These are phyloP conservation scores for Fusarium papillatum DNA, from an alignment of 2,329 filamentous ascomycete species.

Conservation along the genomic window DNA sequence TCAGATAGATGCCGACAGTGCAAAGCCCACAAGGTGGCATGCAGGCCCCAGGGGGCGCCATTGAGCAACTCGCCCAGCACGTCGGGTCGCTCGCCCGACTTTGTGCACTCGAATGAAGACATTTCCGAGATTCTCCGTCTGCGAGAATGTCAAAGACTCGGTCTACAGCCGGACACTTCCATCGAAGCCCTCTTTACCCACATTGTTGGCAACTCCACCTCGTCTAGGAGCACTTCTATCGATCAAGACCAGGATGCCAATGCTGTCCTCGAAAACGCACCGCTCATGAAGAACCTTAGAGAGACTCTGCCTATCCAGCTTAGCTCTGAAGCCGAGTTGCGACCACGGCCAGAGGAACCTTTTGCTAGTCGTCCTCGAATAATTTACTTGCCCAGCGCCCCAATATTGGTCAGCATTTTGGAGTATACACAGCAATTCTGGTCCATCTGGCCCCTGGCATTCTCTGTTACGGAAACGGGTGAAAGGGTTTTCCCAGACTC, in stretches of 20 bases:
- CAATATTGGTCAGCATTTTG: conserved; percentile 14
- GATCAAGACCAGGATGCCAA: background rate
- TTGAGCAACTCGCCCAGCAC: background rate
- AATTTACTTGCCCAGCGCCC: background rate
- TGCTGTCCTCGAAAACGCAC: background rate
- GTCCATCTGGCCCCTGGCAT: conserved; percentile 21
- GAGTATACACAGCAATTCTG: conserved; percentile 38
- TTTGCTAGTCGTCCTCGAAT: background rate
- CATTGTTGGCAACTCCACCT: background rate
- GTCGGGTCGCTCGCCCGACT: background rate
- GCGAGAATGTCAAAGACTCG: background rate
- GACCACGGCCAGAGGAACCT: background rate
- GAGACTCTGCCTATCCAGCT: background rate
- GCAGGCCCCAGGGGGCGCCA: conserved; percentile 55
- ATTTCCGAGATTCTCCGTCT: background rate
- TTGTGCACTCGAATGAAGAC: background rate
- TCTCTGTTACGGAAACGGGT: background rate
- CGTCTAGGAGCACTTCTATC: background rate
- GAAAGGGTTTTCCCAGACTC: conserved; percentile 5
- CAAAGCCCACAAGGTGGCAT: conserved; percentile 56
- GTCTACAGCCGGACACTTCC: background rate
- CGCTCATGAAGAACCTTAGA: background rate
- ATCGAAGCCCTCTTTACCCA: background rate
- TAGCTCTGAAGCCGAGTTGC: background rate
- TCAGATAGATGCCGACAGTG: conserved; percentile 58